A percentile compares a stretch with the other conserved stretches of the same genome.
Evolutionary conservation across 129 eudicot genomes (phyloP).

Genomic region (Helianthus tuberosus): DNA sequence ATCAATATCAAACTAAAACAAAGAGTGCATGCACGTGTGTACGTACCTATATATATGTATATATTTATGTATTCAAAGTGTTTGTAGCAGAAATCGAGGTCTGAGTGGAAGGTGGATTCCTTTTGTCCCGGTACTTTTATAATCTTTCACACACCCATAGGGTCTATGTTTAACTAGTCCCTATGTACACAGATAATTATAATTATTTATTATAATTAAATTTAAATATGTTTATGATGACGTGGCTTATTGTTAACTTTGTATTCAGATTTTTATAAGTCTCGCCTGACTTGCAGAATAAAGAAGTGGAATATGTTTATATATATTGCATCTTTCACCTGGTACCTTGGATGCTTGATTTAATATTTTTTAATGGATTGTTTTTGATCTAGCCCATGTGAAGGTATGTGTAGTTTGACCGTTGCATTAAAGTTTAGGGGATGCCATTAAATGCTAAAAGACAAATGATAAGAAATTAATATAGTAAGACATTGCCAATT

Average conservation of each 20-base stretch:
- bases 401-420: slow-evolving; percentile 26
- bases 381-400: slow-evolving; percentile 16
- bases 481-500: neutral
- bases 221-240: neutral
- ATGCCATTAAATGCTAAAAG: slow-evolving; percentile 10
- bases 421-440: slow-evolving; percentile 1
- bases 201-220: neutral
- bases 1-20: slow-evolving; percentile 9
- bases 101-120: slow-evolving; percentile 26
- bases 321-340: neutral
- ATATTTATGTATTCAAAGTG: neutral
- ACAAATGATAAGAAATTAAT: neutral
- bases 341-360: slow-evolving; percentile 18
- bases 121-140: slow-evolving; percentile 23
- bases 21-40: slow-evolving; percentile 33
- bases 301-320: neutral
- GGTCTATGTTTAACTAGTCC: slow-evolving; percentile 6
- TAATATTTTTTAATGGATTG: neutral
- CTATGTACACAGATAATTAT: slow-evolving; percentile 4
- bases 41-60: neutral
- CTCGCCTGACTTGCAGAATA: neutral
- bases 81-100: slow-evolving; percentile 20
- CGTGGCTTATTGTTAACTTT: slow-evolving; percentile 7
- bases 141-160: slow-evolving; percentile 16
- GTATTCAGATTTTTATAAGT: neutral